A percentile compares a stretch with the other conserved stretches of the same genome.
Conservation (phyloP, 257 asterid genomes). For the Apocynum venetum region DNA sequence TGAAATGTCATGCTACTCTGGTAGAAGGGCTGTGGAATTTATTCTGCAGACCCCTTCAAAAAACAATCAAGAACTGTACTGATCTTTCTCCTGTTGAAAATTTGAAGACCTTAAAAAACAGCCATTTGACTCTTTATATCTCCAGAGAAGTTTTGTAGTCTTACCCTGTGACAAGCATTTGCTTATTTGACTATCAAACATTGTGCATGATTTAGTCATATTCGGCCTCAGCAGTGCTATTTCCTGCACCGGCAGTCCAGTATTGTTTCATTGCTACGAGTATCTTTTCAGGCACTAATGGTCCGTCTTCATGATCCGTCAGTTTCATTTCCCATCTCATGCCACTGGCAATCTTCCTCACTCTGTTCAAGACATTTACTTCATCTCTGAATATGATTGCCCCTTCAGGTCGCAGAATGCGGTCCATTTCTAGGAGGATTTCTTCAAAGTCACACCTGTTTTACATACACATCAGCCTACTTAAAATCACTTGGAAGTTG, state of each 20-base stretch:
- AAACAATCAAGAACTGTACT: background rate
- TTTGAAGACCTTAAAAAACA: background rate
- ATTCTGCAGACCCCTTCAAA: conserved; percentile 7
- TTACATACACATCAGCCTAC: background rate
- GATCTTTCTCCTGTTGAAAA: background rate
- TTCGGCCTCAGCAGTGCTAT: conserved; percentile 29
- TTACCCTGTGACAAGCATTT: background rate
- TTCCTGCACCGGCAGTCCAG: conserved; percentile 46
- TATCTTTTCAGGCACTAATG: conserved; percentile 81
- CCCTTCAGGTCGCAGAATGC: conserved; percentile 85
- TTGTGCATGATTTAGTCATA: conserved; percentile 31
- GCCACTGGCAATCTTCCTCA: conserved; percentile 57
- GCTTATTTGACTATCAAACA: conserved; percentile 2
- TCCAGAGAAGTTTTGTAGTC: background rate
- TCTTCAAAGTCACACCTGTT: conserved; percentile 81
- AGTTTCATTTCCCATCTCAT: conserved; percentile 80
- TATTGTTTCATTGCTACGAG: conserved; percentile 67
- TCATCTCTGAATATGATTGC: conserved; percentile 63
- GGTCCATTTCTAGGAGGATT: conserved; percentile 86
- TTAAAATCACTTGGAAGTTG: background rate
- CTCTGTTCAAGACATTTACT: conserved; percentile 70
- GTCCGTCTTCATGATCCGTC: conserved; percentile 90
- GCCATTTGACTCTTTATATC: too few relatives aligned
- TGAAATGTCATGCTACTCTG: too few relatives aligned
- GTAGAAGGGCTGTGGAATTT: conserved; percentile 7